Conservation (phyloP, 2,329 filamentous ascomycete genomes). For the Monosporascus sp. region DNA sequence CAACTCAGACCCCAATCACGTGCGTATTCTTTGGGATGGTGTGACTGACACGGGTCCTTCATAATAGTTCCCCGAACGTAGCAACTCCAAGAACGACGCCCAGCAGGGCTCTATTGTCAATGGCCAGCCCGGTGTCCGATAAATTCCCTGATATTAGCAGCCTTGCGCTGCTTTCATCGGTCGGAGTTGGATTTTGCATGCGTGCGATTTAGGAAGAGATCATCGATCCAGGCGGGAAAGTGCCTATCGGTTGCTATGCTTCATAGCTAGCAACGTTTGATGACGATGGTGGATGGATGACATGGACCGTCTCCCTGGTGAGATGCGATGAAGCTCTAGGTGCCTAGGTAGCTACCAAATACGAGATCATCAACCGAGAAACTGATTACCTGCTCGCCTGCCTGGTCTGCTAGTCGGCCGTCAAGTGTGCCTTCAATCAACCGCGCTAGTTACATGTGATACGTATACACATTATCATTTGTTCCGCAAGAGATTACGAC, state of each 20-base stretch:
- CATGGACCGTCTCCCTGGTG: neutral
- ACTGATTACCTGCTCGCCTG: neutral
- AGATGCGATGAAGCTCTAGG: neutral
- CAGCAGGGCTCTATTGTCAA: slow-evolving; percentile 35
- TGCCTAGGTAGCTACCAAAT: neutral
- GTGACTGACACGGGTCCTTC: slow-evolving; percentile 1
- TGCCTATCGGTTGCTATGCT: neutral
- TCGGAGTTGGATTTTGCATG: neutral
- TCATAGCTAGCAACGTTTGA: neutral
- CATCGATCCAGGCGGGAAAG: neutral
- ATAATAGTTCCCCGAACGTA: slow-evolving; percentile 44
- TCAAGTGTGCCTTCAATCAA: too few species aligned
- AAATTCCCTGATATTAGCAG: neutral
- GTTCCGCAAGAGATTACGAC: too few species aligned
- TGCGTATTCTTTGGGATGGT: neutral
- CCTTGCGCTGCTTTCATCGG: neutral
- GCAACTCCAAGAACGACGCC: slow-evolving; percentile 49
- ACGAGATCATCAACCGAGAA: neutral
- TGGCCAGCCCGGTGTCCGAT: slow-evolving; percentile 31
- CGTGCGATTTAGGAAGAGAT: neutral
- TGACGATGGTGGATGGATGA: neutral
- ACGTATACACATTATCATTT: too few species aligned
- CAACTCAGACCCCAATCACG: neutral
- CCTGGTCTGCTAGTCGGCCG: too few species aligned
- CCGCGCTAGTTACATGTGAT: too few species aligned